Evolutionary conservation across 2,329 filamentous ascomycete genomes (phyloP).

Genomic region (Diaporthe capsici): DNA sequence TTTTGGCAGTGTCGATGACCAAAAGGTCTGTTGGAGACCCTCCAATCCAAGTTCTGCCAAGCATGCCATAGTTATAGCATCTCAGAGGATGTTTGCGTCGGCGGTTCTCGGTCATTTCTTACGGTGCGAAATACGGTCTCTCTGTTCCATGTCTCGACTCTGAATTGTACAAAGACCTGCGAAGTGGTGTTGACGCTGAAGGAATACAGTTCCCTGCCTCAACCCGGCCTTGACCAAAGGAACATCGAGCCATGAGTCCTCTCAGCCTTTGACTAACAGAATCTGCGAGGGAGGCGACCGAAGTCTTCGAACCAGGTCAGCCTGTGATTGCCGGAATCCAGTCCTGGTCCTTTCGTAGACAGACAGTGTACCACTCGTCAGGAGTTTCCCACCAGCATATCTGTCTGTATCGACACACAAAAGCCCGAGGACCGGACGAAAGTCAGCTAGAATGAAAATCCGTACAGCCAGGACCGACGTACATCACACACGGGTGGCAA

Average conservation of each 20-base stretch:
- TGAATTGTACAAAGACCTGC: not conserved
- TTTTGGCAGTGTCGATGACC: not conserved
- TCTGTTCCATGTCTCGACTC: not conserved
- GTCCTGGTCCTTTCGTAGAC: too few relatives aligned
- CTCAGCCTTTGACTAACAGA: not conserved
- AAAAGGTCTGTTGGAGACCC: not conserved
- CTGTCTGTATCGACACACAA: not conserved
- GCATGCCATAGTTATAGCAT: not conserved
- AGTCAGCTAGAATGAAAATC: not conserved
- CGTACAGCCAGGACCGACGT: not conserved
- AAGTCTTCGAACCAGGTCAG: not conserved
- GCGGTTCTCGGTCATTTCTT: not conserved
- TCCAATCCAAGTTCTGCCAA: not conserved
- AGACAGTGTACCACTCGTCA: not conserved
- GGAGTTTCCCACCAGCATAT: not conserved
- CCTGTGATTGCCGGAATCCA: not conserved
- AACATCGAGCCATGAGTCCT: not conserved
- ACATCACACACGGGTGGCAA: not conserved
- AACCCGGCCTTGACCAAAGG: not conserved
- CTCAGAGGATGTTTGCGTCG: not conserved
- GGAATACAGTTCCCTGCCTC: too few relatives aligned
- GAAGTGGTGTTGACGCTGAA: too few relatives aligned
- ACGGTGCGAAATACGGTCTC: not conserved
- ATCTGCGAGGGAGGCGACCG: too few relatives aligned
- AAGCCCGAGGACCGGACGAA: not conserved